Conservation (phyloP, 2,329 filamentous ascomycete species). For the Fusarium verrucosum region DNA sequence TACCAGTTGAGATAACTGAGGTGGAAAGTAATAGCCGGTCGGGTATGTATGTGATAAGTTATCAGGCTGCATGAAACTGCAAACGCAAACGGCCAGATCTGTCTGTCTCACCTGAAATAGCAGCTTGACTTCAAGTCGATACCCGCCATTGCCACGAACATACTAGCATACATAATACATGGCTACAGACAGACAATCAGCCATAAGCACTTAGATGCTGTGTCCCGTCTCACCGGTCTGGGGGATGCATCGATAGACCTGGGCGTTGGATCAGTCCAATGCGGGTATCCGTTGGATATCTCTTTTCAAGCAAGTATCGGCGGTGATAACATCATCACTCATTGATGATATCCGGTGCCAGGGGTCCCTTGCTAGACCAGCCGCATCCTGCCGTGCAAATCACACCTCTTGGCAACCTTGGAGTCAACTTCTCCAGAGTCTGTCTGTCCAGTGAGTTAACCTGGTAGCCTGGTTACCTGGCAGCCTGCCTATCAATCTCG, state of each 20-base stretch:
- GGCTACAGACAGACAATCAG: no score
- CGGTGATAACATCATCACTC: background rate
- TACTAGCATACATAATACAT: background rate
- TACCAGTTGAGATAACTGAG: background rate
- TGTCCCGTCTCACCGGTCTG: conserved; percentile 17
- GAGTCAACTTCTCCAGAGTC: background rate
- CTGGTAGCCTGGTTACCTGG: background rate
- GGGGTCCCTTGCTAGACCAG: conserved; percentile 5
- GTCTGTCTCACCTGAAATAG: conserved; percentile 3
- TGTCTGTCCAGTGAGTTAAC: no score
- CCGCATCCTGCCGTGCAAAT: conserved; percentile 4
- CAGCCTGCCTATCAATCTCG: background rate
- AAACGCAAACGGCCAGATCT: background rate
- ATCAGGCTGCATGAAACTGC: background rate
- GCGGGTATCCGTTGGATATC: background rate
- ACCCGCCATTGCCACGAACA: no score
- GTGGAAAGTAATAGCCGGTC: background rate
- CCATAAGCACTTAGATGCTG: conserved; percentile 1
- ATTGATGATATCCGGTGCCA: background rate
- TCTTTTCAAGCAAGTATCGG: background rate
- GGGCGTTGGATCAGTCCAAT: background rate
- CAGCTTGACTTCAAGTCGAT: background rate
- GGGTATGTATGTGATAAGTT: conserved; percentile 2
- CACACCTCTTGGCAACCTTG: conserved; percentile 14
- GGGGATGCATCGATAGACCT: conserved; percentile 1